Conservation (phyloP, 2,329 filamentous ascomycete species). For the Verruconis gallopava region DNA sequence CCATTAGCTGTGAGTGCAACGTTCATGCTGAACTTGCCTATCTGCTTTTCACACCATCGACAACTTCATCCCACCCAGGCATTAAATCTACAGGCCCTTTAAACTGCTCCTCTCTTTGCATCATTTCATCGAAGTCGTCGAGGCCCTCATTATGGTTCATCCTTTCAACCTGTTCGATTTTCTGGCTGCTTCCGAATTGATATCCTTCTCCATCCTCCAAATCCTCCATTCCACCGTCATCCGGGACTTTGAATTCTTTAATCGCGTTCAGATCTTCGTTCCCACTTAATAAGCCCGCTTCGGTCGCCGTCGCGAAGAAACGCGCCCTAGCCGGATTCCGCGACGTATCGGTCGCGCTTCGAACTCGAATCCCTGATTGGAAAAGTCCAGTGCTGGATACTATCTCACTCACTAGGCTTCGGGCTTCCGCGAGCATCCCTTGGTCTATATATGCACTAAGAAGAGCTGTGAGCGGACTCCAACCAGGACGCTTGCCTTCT, state of each 20-base stretch:
- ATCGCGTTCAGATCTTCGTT: neutral
- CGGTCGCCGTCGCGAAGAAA: neutral
- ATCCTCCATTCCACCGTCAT: neutral
- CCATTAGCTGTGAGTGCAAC: no score
- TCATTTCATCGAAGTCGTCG: neutral
- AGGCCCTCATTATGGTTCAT: neutral
- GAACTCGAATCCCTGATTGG: neutral
- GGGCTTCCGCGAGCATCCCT: conserved; percentile 22
- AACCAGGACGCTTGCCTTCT: conserved; percentile 29
- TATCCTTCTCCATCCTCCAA: neutral
- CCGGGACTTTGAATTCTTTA: neutral
- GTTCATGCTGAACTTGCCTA: no score
- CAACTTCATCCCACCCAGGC: neutral
- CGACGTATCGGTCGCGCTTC: neutral
- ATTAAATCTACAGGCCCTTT: neutral
- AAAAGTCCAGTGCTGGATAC: conserved; percentile 10
- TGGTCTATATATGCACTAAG: conserved; percentile 25
- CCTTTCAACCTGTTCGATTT: no score
- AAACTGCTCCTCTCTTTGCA: no score
- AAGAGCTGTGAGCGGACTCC: conserved; percentile 26
- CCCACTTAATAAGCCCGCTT: neutral
- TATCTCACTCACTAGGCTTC: conserved; percentile 25
- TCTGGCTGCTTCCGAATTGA: neutral
- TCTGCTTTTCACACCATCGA: no score
- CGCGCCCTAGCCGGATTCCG: neutral